These are phyloP conservation scores for Globisporangium polare DNA, from an alignment of 352 stramenopile species.

Conservation along the genomic window DNA sequence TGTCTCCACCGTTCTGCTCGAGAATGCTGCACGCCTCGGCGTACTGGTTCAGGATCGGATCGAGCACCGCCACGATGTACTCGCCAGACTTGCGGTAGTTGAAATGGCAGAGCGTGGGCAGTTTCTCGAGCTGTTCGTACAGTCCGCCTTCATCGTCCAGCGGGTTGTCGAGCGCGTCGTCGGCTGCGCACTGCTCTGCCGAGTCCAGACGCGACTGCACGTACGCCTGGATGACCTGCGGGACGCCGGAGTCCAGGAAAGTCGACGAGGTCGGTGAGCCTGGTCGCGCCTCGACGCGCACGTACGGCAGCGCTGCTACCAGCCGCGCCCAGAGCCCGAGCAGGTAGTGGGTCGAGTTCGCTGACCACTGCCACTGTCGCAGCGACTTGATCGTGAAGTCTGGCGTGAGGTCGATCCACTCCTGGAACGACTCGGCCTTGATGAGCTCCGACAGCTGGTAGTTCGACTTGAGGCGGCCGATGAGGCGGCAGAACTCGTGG, in stretches of 20 bases:
- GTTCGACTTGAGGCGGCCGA: slow-evolving; percentile 97
- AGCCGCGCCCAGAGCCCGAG: slow-evolving; percentile 95
- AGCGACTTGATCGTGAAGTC: slow-evolving; percentile 97
- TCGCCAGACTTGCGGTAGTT: slow-evolving; percentile 93
- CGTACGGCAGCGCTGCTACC: slow-evolving; percentile 95
- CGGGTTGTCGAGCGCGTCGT: slow-evolving; percentile 94
- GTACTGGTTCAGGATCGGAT: slow-evolving; percentile 94
- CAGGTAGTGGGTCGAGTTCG: slow-evolving; percentile 96
- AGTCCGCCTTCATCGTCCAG: slow-evolving; percentile 96
- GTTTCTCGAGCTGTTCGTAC: slow-evolving; percentile 95
- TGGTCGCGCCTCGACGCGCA: slow-evolving; percentile 70
- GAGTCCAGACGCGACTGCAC: slow-evolving; percentile 95
- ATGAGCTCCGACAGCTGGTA: slow-evolving; percentile 98
- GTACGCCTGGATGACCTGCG: slow-evolving; percentile 94
- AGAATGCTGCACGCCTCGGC: slow-evolving; percentile 83
- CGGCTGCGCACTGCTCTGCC: slow-evolving; percentile 90
- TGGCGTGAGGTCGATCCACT: slow-evolving; percentile 96
- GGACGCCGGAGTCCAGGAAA: slow-evolving; percentile 71
- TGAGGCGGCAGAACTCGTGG: slow-evolving; percentile 97
- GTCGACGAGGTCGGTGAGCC: slow-evolving; percentile 51
- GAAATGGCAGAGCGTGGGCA: slow-evolving; percentile 96
- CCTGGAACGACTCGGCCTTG: slow-evolving; percentile 94
- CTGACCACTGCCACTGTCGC: slow-evolving; percentile 93
- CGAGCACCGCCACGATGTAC: slow-evolving; percentile 93
- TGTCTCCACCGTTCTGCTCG: slow-evolving; percentile 44